A percentile compares a stretch with the other conserved stretches of the same genome.
Evolutionary conservation across 139 green algal genomes (phyloP).

Genomic region (Ulvella scutata): DNA sequence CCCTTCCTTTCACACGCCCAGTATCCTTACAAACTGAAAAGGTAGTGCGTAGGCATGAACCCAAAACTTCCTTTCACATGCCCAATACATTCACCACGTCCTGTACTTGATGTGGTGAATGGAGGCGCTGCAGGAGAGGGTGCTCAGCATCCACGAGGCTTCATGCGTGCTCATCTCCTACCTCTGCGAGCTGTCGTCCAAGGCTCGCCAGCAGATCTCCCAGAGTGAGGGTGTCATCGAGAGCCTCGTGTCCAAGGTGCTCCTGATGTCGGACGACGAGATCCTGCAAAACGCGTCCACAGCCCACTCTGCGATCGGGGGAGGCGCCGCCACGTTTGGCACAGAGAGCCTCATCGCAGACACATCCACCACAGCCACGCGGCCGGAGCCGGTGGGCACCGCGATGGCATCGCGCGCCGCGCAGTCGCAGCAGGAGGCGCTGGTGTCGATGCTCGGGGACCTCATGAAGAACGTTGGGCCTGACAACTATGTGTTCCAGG

Average conservation of each 20-base stretch:
- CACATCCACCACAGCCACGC: not conserved
- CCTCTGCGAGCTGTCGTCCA: slow-evolving; percentile 1
- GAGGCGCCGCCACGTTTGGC: not conserved
- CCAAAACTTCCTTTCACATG: too few species aligned
- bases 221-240: not conserved
- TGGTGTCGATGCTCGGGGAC: not conserved
- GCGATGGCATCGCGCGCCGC: not conserved
- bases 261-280: not conserved
- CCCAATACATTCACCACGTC: too few species aligned
- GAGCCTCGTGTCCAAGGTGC: not conserved
- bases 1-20: too few species aligned
- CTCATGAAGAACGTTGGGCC: not conserved
- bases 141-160: not conserved
- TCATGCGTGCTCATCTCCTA: not conserved
- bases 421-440: not conserved
- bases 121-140: not conserved
- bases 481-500: slow-evolving; percentile 2
- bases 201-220: not conserved
- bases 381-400: not conserved
- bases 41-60: too few species aligned
- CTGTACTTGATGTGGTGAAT: too few species aligned
- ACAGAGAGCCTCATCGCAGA: not conserved
- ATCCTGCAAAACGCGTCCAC: not conserved
- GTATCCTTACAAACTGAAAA: too few species aligned
- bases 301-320: not conserved